Conservation (phyloP, 2,329 filamentous ascomycete genomes). For the Pyrenochaeta sp. region DNA sequence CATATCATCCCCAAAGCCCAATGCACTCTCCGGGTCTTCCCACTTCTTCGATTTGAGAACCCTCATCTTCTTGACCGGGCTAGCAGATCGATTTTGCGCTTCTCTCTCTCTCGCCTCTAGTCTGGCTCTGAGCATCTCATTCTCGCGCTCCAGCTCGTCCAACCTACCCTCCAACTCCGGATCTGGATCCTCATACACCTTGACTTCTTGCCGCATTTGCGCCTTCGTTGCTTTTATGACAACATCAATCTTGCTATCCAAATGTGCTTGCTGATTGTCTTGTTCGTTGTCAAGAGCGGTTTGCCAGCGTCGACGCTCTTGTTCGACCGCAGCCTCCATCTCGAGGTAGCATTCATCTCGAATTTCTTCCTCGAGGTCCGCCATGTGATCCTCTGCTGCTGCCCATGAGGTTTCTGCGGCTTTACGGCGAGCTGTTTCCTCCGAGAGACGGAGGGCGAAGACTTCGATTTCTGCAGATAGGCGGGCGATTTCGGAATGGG, state of each 20-base stretch:
- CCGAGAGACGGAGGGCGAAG: conserved; percentile 72
- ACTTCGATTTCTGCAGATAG: conserved; percentile 80
- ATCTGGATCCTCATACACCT: conserved; percentile 54
- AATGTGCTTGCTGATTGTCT: conserved; percentile 81
- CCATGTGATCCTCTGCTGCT: conserved; percentile 68
- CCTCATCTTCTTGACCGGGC: conserved; percentile 59
- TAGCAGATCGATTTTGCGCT: conserved; percentile 46
- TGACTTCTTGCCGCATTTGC: conserved; percentile 49
- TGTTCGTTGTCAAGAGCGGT: conserved; percentile 76
- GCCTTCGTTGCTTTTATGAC: conserved; percentile 64
- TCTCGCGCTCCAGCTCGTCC: conserved; percentile 56
- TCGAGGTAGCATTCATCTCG: conserved; percentile 89
- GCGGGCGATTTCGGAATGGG: conserved; percentile 81
- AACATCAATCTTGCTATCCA: conserved; percentile 87
- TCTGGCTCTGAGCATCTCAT: conserved; percentile 48
- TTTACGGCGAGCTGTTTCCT: conserved; percentile 74
- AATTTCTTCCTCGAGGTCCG: conserved; percentile 82
- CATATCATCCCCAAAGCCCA: conserved; percentile 29
- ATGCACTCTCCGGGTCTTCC: conserved; percentile 46
- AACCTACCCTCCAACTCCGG: conserved; percentile 48
- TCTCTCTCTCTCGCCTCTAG: conserved; percentile 54
- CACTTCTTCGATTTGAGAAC: conserved; percentile 60
- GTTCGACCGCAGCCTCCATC: conserved; percentile 78
- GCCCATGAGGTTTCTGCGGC: conserved; percentile 78
- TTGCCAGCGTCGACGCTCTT: conserved; percentile 84